phyloP scores from a whole-genome alignment of 2,329 filamentous ascomycete genomes.

The Neonectria faginata region DNA sequence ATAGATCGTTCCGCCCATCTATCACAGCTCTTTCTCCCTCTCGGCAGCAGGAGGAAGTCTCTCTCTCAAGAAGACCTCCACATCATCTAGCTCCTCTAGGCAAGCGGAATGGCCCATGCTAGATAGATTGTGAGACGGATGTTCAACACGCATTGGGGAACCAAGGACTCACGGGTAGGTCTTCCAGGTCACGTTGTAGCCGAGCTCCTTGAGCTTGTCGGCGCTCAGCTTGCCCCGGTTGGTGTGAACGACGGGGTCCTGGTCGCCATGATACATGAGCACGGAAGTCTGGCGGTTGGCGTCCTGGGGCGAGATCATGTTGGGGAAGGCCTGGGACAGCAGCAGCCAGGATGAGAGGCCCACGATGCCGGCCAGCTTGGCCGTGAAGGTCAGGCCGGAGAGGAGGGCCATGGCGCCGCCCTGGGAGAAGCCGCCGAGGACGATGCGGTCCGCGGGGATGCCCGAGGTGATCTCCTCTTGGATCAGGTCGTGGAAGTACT shows the following conservation, averaged over 20 bases:
- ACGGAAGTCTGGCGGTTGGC: constrained; percentile 78
- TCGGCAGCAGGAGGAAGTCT: constrained; percentile 53
- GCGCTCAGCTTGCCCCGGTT: constrained; percentile 76
- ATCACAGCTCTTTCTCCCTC: constrained; percentile 18
- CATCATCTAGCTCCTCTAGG: constrained; percentile 82
- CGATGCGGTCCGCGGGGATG: constrained; percentile 84
- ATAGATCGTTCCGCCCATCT: background rate
- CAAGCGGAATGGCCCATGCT: constrained; percentile 82
- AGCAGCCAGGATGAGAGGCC: constrained; percentile 86
- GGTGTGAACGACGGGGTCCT: constrained; percentile 78
- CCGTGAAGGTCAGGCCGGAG: constrained; percentile 76
- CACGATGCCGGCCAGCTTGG: constrained; percentile 88
- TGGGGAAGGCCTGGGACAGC: constrained; percentile 63
- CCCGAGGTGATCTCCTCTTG: constrained; percentile 83
- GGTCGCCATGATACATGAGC: constrained; percentile 89
- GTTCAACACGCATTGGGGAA: background rate
- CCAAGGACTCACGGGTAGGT: constrained; percentile 72
- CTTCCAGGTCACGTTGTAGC: constrained; percentile 80
- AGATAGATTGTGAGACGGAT: constrained; percentile 25
- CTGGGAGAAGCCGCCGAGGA: constrained; percentile 87
- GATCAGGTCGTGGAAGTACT: constrained; percentile 83
- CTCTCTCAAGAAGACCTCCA: constrained; percentile 70
- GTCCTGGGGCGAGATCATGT: constrained; percentile 55
- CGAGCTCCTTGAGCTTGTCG: constrained; percentile 74
- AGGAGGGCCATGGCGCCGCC: constrained; percentile 90